Percentiles rank a stretch among this genome's conserved stretches.
phyloP scores from a whole-genome alignment of 2,329 filamentous ascomycete genomes.

The Emmonsia crescens region DNA sequence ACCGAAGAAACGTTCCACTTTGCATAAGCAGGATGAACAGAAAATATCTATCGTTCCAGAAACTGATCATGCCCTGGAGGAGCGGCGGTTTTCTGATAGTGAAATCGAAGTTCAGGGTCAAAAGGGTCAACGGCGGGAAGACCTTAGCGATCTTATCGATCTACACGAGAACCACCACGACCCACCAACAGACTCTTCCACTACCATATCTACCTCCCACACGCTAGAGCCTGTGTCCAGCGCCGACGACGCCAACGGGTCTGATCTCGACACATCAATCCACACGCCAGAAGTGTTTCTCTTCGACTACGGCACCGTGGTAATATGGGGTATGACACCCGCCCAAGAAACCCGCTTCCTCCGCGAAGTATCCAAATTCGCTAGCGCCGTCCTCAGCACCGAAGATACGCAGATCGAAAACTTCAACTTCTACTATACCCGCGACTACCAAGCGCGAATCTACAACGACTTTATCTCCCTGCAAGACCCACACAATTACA shows the following conservation, averaged over 20 bases:
- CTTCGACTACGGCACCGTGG: constrained; percentile 94
- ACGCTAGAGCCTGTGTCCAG: constrained; percentile 10
- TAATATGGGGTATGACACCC: constrained; percentile 97
- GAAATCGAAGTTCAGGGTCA: constrained; percentile 56
- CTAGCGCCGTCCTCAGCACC: constrained; percentile 73
- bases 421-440: constrained; percentile 99
- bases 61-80: neutral
- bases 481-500: constrained; percentile 89
- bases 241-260: constrained; percentile 32
- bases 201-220: constrained; percentile 4
- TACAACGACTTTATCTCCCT: constrained; percentile 99
- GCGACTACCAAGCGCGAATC: constrained; percentile 94
- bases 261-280: constrained; percentile 75
- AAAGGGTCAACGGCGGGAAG: constrained; percentile 45
- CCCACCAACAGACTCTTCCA: constrained; percentile 12
- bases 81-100: constrained; percentile 46
- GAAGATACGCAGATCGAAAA: constrained; percentile 92
- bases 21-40: too few species aligned
- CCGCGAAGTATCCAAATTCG: constrained; percentile 89
- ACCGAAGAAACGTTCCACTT: constrained; percentile 21
- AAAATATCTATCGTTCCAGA: neutral
- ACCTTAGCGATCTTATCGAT: constrained; percentile 57
- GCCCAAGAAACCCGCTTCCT: constrained; percentile 81
- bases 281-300: constrained; percentile 92
- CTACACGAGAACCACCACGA: constrained; percentile 39